Conservation (phyloP, 495 filamentous ascomycete species). For the Lasiosphaeria ovina region DNA sequence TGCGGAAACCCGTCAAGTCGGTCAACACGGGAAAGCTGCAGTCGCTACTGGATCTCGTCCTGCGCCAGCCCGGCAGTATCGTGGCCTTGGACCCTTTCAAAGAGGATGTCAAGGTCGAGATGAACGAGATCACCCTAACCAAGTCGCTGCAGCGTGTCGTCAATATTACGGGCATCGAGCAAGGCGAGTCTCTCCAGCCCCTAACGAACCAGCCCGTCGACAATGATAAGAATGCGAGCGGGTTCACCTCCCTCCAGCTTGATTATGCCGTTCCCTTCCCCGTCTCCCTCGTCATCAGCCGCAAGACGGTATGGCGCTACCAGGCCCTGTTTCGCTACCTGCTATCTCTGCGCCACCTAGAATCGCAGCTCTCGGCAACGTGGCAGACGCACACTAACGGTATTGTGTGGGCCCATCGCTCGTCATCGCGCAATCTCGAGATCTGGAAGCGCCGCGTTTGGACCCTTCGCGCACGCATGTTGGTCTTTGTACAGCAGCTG, state of each 20-base stretch:
- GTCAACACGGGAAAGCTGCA: constrained; percentile 93
- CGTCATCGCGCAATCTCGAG: constrained; percentile 71
- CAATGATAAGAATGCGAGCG: constrained; percentile 80
- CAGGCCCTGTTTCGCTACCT: constrained; percentile 95
- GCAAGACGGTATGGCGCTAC: constrained; percentile 92
- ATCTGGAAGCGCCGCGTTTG: constrained; percentile 90
- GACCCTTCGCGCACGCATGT: constrained; percentile 89
- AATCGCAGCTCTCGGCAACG: constrained; percentile 74
- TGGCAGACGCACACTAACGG: constrained; percentile 88
- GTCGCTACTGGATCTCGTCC: constrained; percentile 87
- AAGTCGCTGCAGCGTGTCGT: constrained; percentile 95
- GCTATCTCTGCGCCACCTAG: constrained; percentile 81
- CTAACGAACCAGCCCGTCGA: constrained; percentile 54
- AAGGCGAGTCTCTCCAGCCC: constrained; percentile 66
- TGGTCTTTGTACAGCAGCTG: constrained; percentile 94
- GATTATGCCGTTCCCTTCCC: constrained; percentile 96
- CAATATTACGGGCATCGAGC: constrained; percentile 89
- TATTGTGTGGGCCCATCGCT: constrained; percentile 81
- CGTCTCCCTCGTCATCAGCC: constrained; percentile 91
- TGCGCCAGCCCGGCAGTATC: constrained; percentile 91
- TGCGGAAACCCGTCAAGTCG: constrained; percentile 78
- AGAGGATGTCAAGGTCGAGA: constrained; percentile 93
- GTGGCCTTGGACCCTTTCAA: constrained; percentile 95
- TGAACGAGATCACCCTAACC: constrained; percentile 91
- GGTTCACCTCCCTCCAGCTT: constrained; percentile 87